Base-by-base conservation (phyloP, 2,329 filamentous ascomycete species). In the Aureobasidium sp. region DNA sequence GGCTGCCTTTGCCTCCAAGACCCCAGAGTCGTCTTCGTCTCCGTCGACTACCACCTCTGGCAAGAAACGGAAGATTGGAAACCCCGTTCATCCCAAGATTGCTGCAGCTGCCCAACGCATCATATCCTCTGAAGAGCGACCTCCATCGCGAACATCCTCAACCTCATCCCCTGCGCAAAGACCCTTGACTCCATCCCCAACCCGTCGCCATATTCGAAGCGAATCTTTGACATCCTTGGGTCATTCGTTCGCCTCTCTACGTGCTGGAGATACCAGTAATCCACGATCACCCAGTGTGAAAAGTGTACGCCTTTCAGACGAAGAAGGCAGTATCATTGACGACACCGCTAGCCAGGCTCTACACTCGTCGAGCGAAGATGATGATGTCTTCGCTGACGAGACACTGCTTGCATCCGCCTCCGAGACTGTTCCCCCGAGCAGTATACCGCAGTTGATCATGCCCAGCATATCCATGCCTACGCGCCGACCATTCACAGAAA, bases 401-500 rank as follows among this genome's bases (percentile, higher is more conserved):
- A 76, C 68, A 26, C 36, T 60, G 26, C 27, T 41, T 20, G 68
- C 69, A 34, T 48, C 63, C 75, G 77, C 17, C 12, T 36, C 23
- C 3, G 5, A 52, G n/a, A 29, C 39, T 10, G 60, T 68, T 66
- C 29, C 68, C 67, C 58, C 63, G 65, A 48, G 80, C 79, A 46
- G 47, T 34, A 70, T 77, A 44, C 88, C 88, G 27, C 92, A 97
- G 74, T 82, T 99, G n/a, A 90, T 99, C 64, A 99, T 99, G 94
- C 94, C 94, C 5, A 96, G 91, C 70, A 87, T 99, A 69, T 87
- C 85, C 65, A 94, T 99, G 84, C 93, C 94, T 3, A 89, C 85
- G 64, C 86, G 94, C 55, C 83, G 91, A 57, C 92, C 92, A 0
- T 97, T 97, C 73, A 97, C 94, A 0, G 85, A 89, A n/a, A 83